These are phyloP conservation scores for Powellomyces hirtus DNA, from an alignment of 192 early-diverging fungal genomes.

Conservation along the genomic window DNA sequence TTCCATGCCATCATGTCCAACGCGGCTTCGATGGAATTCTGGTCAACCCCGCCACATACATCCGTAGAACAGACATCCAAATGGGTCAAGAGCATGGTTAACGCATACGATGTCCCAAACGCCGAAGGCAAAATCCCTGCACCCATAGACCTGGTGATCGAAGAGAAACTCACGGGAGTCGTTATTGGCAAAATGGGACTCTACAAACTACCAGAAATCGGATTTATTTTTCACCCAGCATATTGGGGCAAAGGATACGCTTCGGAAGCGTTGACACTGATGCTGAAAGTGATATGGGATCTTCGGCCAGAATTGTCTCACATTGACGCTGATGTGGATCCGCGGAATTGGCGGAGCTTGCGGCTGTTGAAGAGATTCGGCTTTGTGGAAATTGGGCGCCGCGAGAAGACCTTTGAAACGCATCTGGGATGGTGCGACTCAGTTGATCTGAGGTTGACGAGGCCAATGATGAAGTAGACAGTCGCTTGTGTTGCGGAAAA, in stretches of 20 bases:
- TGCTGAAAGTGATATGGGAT: background rate
- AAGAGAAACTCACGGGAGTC: background rate
- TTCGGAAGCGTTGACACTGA: background rate
- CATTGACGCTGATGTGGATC: background rate
- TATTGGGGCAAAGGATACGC: conserved; percentile 1
- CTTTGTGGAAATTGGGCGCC: background rate
- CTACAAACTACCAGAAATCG: background rate
- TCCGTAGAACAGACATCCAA: background rate
- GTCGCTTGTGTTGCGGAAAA: background rate
- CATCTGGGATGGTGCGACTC: background rate
- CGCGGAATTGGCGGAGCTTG: background rate
- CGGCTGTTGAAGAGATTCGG: background rate
- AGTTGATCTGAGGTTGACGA: background rate
- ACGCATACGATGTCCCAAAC: background rate
- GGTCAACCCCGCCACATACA: conserved; percentile 1
- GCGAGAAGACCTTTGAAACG: background rate
- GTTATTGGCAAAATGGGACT: background rate
- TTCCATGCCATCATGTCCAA: background rate
- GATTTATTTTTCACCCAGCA: background rate
- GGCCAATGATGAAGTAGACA: background rate
- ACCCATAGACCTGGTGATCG: conserved; percentile 2
- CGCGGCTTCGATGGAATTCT: background rate
- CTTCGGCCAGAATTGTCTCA: background rate
- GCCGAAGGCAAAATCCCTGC: background rate
- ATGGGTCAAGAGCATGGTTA: background rate